Evolutionary conservation across 176 grass and related monocot genomes (phyloP).

Genomic region (Phyllostachys edulis): DNA sequence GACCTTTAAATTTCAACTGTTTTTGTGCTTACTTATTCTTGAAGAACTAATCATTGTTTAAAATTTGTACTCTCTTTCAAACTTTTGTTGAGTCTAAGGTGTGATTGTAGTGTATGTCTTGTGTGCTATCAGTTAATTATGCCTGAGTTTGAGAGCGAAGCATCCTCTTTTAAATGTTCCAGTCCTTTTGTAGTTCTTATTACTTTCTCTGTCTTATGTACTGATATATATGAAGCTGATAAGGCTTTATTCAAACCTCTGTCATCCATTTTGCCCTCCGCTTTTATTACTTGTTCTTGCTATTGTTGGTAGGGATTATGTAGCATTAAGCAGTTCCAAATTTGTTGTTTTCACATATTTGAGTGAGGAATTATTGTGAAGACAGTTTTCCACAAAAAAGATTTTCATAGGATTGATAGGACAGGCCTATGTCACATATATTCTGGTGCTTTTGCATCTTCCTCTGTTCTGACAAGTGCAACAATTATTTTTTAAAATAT

Average conservation of each 20-base stretch:
- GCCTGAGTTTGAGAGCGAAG: background rate
- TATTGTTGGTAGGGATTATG: background rate
- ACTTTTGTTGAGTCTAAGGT: background rate
- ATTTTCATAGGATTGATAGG: no score
- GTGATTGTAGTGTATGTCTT: conserved; percentile 1
- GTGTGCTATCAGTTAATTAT: background rate
- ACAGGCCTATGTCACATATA: background rate
- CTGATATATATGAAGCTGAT: background rate
- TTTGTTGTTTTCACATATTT: background rate
- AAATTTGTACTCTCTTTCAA: background rate
- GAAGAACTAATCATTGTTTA: background rate
- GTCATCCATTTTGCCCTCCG: background rate
- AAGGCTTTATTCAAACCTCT: background rate
- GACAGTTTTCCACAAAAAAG: no score
- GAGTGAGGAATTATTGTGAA: background rate
- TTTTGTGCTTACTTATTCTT: conserved; percentile 23
- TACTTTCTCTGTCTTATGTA: background rate
- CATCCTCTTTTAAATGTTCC: background rate
- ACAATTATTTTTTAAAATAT: background rate
- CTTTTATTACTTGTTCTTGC: background rate
- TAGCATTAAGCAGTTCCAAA: background rate
- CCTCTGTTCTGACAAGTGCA: background rate
- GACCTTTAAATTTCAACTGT: background rate
- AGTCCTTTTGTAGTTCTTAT: background rate
- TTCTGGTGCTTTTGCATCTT: background rate